Evolutionary conservation across 2,329 filamentous ascomycete genomes (phyloP), one percentile per base, ranked within the genome.

Genomic region (Phialemoniopsis sp.): DNA sequence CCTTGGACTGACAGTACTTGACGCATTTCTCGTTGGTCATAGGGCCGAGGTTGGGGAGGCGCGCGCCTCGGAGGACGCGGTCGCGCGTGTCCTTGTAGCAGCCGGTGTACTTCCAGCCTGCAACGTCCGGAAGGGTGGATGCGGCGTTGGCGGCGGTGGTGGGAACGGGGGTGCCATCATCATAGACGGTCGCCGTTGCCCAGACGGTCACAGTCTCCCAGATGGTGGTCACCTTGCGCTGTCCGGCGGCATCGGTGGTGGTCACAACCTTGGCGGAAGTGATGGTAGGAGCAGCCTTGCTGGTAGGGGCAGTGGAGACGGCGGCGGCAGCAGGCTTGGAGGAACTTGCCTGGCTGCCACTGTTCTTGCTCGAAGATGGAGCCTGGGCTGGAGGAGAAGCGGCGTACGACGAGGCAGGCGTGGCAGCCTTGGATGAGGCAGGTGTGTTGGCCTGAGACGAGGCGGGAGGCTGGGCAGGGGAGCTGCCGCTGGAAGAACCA

Each of bases 21-120:
- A 75, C 57, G 47, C 76, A 80, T 34, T 53, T 62, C 40, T 66
- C 58, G 36, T 60, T 64, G 52, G 57, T 66, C 51, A 71, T 60
- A 35, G 49, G 37, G n/a, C 66, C 66, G 28, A 72, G 49, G 39
- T 67, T 56, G 17, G 66, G 62, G 34, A 64, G 63, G 21, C 59
- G 44, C 38, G 64, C 56, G 42, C 60, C 60, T 14, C 50, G 53
- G n/a, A 74, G 58, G 8, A 60, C 59, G 30, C 69, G 67, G 8
- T 46, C 45, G 5, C 38, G 37, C 8, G 50, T 38, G 39, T 65
- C 63, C 51, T 65, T 61, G 59, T 60, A 72, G 56, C 70, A 75
- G 39, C 67, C 68, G 9, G 54, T 53, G 46, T 66, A 66, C 41
- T 58, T 52, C 56, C 58, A 70, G 33, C 51, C 57, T 6, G 48